Conservation (phyloP, 306 rosid genomes). For the Crotalaria pallida region DNA sequence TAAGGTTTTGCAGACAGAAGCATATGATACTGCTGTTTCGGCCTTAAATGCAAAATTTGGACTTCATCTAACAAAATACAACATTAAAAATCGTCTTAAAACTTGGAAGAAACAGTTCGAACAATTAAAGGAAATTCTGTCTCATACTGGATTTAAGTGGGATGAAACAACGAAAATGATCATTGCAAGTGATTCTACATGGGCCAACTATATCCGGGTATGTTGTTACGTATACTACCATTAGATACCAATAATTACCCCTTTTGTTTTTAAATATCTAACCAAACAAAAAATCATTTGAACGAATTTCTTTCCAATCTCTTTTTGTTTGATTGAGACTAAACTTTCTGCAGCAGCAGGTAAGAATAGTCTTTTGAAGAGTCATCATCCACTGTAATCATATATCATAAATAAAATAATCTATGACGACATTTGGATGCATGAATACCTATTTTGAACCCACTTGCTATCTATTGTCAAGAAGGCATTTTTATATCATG, state of each 20-base stretch:
- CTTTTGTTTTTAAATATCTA: background rate
- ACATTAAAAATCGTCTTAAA: slow-evolving; percentile 47
- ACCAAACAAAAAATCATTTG: background rate
- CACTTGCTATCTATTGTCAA: background rate
- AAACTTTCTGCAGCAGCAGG: background rate
- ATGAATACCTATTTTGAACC: background rate
- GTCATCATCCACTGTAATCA: background rate
- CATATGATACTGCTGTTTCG: slow-evolving; percentile 39
- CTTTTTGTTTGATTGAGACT: background rate
- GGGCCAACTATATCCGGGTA: slow-evolving; percentile 51
- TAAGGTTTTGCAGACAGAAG: slow-evolving; percentile 39
- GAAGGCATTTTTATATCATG: slow-evolving; percentile 1
- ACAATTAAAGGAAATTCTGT: slow-evolving; percentile 36
- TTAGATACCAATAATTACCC: background rate
- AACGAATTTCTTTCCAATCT: background rate
- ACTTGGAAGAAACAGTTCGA: slow-evolving; percentile 53
- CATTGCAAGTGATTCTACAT: slow-evolving; percentile 40
- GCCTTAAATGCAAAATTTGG: slow-evolving; percentile 39
- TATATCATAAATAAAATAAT: background rate
- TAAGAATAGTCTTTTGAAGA: background rate
- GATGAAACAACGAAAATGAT: slow-evolving; percentile 46
- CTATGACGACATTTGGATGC: background rate
- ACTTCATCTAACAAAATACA: slow-evolving; percentile 39
- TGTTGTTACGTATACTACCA: background rate
- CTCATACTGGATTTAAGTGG: slow-evolving; percentile 50